Percentiles rank a stretch among this genome's conserved stretches.
phyloP scores from a whole-genome alignment of 352 stramenopile species.

The Phytopythium litorale region DNA sequence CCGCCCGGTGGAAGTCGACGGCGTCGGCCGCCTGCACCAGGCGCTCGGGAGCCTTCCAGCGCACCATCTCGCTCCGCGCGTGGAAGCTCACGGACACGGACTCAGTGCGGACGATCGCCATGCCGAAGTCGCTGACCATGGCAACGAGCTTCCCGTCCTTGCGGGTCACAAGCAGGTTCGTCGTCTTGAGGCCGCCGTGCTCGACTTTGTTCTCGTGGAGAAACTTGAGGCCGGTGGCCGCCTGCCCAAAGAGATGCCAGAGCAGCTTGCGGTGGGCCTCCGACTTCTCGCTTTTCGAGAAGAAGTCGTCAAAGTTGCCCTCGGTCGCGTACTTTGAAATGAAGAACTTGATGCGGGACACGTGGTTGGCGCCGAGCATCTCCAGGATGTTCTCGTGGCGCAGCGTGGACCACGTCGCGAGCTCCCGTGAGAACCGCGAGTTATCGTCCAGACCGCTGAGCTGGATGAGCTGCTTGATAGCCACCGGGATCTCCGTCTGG shows the following conservation, averaged over 20 bases:
- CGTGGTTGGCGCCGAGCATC: constrained; percentile 31
- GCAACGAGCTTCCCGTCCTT: constrained; percentile 8
- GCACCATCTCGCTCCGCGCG: not conserved
- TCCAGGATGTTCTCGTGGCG: constrained; percentile 19
- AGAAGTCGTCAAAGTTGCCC: constrained; percentile 17
- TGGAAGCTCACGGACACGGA: not conserved
- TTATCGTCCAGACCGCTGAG: not conserved
- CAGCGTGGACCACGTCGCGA: constrained; percentile 21
- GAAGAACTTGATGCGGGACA: constrained; percentile 19
- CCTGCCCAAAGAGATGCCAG: constrained; percentile 18
- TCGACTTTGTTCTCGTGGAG: constrained; percentile 45
- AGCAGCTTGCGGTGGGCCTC: constrained; percentile 8
- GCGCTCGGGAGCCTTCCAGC: constrained; percentile 22
- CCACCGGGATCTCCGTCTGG: not conserved
- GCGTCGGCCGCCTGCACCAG: constrained; percentile 6
- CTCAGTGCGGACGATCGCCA: constrained; percentile 5
- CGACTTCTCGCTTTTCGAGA: not conserved
- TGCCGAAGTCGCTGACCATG: constrained; percentile 32
- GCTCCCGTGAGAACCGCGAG: not conserved
- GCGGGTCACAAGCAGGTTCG: constrained; percentile 58
- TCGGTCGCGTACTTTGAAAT: constrained; percentile 20
- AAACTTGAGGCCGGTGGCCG: constrained; percentile 33
- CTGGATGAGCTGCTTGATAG: constrained; percentile 18
- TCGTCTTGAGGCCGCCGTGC: constrained; percentile 82
- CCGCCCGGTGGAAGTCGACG: not conserved